Base-by-base conservation (phyloP, 192 early-diverging fungal genomes). In the Pilaira anomala region DNA sequence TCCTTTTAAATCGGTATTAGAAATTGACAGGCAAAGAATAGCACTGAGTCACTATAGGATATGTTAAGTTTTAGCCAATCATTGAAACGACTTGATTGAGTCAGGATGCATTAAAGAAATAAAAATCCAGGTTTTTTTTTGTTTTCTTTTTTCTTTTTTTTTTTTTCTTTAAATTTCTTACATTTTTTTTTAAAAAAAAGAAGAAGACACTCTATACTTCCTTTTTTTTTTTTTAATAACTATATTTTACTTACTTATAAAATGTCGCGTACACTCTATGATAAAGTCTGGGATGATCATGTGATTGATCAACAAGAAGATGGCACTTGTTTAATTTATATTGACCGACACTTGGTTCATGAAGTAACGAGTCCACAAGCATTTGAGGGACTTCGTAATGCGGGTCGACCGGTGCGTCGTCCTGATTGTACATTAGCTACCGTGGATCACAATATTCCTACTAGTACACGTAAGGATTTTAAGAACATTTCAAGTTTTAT, bases 361-460 rank as follows among this genome's bases (percentile, higher is more conserved):
- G 84, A 83, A 67, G 86, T 88, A 40, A 88, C 86, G 18, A 80
- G 77, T 21, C 86, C 86, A 2, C 83, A 87, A 60, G 87, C 87
- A 21, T 88, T 86, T 66, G 87, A 88, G 71, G 87, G 87, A 39
- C 76, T 88, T 11, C 69, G 77, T 12, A 81, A 80, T 60, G 83
- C 87, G 0, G 48, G 46, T 24, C 66, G 87, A 14, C 48, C 60
- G 22, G 87, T 88, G 0, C 78, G 87, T 58, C 68, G 87, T 19
- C 70, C 76, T 3, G 87, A 88, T 71, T 76, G 77, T 53, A 88
- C 87, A 16, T 72, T 88, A 0, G 82, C 80, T 13, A 88, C 87
- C 16, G 83, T 88, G n/a, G 87, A 88, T 73, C 87, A 88, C 76
- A 88, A 88, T 74, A 88, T 86, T 55, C 87, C 87, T 14, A 81